These are phyloP conservation scores for Fistulinella prunicolor DNA, from an alignment of 768 basidiomycete species.

Conservation along the genomic window DNA sequence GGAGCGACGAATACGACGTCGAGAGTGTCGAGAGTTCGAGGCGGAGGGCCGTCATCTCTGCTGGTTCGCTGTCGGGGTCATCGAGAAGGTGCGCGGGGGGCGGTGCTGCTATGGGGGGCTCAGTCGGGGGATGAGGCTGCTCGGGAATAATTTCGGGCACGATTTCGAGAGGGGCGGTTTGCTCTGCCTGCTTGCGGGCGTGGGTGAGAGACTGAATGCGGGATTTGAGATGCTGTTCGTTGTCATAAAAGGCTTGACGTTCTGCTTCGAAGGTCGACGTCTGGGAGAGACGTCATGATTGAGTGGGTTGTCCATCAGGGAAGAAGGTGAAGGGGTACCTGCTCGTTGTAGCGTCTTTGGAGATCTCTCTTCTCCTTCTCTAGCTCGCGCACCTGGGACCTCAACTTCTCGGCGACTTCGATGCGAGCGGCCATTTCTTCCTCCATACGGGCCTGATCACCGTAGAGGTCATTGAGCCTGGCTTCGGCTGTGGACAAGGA, in stretches of 20 bases:
- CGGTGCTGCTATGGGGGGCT: slow-evolving; percentile 18
- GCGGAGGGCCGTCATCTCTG: slow-evolving; percentile 80
- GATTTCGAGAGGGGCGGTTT: slow-evolving; percentile 30
- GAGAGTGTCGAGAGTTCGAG: slow-evolving; percentile 85
- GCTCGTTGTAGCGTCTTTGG: slow-evolving; percentile 83
- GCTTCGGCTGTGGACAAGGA: slow-evolving; percentile 66
- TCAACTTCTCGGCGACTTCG: slow-evolving; percentile 79
- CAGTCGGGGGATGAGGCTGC: slow-evolving; percentile 30
- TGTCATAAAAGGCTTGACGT: slow-evolving; percentile 89
- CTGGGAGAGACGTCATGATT: slow-evolving; percentile 38
- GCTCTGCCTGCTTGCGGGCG: slow-evolving; percentile 54
- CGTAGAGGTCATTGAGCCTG: slow-evolving; percentile 75
- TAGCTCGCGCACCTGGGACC: slow-evolving; percentile 76
- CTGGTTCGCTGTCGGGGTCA: slow-evolving; percentile 73
- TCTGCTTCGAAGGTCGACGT: slow-evolving; percentile 88
- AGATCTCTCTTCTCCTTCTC: slow-evolving; percentile 87
- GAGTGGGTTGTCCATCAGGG: slow-evolving; percentile 14
- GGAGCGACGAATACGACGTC: slow-evolving; percentile 78
- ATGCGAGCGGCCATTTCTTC: slow-evolving; percentile 77
- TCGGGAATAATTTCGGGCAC: slow-evolving; percentile 43
- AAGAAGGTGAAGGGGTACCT: slow-evolving; percentile 44
- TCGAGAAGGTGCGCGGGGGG: slow-evolving; percentile 46
- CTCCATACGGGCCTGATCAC: slow-evolving; percentile 80
- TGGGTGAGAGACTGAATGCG: slow-evolving; percentile 80
- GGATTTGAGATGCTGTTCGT: slow-evolving; percentile 89